phyloP scores from a whole-genome alignment of 345 rosid species.

The Pelargonium nanum region DNA sequence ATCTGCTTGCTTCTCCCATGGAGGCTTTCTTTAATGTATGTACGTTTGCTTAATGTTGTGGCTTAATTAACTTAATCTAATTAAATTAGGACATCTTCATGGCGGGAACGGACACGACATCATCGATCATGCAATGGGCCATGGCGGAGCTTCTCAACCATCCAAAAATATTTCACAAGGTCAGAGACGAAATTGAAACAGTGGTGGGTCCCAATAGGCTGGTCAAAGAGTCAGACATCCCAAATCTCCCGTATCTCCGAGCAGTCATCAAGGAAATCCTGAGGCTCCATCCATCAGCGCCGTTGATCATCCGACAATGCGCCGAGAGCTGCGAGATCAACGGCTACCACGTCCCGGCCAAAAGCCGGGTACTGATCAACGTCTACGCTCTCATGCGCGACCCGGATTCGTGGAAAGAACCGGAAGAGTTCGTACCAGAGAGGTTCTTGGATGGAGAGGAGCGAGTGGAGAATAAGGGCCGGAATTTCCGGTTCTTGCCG shows the following conservation, averaged over 20 bases:
- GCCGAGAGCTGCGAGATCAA: slow-evolving; percentile 29
- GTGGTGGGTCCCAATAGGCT: slow-evolving; percentile 21
- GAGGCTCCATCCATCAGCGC: slow-evolving; percentile 44
- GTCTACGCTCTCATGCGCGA: slow-evolving; percentile 40
- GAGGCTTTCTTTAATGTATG: too few species aligned
- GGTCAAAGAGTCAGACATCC: slow-evolving; percentile 32
- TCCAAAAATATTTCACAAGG: slow-evolving; percentile 22
- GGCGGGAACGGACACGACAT: slow-evolving; percentile 39
- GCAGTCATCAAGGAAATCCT: slow-evolving; percentile 33
- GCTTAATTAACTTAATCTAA: too few species aligned
- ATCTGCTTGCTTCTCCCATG: too few species aligned
- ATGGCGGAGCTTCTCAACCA: slow-evolving; percentile 42
- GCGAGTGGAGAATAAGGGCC: slow-evolving; percentile 2
- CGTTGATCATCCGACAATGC: slow-evolving; percentile 43
- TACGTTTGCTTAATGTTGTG: too few species aligned
- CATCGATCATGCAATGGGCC: slow-evolving; percentile 42
- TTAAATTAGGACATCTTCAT: slow-evolving; percentile 31
- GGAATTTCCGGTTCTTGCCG: slow-evolving; percentile 25
- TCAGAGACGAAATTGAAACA: slow-evolving; percentile 28
- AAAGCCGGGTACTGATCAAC: slow-evolving; percentile 32
- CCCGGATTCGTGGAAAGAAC: slow-evolving; percentile 27
- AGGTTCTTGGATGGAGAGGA: not conserved
- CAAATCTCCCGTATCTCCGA: slow-evolving; percentile 34
- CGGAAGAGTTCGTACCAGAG: slow-evolving; percentile 29
- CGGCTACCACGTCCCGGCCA: slow-evolving; percentile 24